Conservation (phyloP, 2,329 filamentous ascomycete species). For the Thielaviopsis ethacetica region DNA sequence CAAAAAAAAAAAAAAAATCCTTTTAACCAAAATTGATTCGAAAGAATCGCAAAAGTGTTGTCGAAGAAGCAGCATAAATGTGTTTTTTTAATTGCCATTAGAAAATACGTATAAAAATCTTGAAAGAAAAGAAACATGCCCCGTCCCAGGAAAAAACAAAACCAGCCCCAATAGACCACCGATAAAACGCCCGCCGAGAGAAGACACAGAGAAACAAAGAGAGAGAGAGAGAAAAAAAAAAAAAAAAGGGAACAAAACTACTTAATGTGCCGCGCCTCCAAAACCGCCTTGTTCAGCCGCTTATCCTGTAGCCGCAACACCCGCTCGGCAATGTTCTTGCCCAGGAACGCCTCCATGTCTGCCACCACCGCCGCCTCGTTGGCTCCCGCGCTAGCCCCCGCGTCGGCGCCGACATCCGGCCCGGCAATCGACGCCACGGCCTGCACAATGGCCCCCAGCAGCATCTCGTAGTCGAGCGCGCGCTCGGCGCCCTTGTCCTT, state of each 20-base stretch:
- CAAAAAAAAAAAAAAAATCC: neutral
- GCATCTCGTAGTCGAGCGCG: slow-evolving; percentile 36
- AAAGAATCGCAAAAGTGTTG: neutral
- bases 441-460: slow-evolving; percentile 39
- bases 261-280: slow-evolving; percentile 39
- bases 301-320: slow-evolving; percentile 30
- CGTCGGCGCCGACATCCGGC: slow-evolving; percentile 15
- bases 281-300: slow-evolving; percentile 31
- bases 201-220: neutral
- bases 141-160: neutral
- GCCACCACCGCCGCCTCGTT: slow-evolving; percentile 21
- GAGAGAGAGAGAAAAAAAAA: neutral
- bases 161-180: neutral
- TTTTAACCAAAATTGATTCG: neutral
- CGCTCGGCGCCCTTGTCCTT: slow-evolving; percentile 30
- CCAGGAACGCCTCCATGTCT: slow-evolving; percentile 37
- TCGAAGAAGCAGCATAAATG: neutral
- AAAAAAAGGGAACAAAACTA: neutral
- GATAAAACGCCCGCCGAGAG: neutral
- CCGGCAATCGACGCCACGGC: slow-evolving; percentile 30
- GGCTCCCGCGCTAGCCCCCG: neutral
- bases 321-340: slow-evolving; percentile 34
- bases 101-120: neutral
- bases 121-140: neutral
- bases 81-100: neutral